These are phyloP conservation scores for Candida mattraensis DNA, from an alignment of 805 yeast genomes.

Conservation along the genomic window DNA sequence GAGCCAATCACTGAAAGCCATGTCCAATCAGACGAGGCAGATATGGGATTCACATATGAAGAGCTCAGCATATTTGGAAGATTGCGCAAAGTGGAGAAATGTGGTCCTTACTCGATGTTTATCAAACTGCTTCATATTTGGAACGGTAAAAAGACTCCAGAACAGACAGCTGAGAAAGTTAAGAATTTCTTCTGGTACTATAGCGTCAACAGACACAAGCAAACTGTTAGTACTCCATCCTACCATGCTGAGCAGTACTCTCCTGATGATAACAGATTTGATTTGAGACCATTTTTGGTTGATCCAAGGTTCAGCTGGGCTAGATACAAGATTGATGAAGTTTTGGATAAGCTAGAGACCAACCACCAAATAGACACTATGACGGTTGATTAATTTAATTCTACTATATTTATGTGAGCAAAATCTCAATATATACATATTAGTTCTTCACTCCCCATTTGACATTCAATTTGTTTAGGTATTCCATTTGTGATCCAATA, in stretches of 20 bases:
- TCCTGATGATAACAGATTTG: slow-evolving; percentile 97
- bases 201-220: slow-evolving; percentile 94
- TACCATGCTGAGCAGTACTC: slow-evolving; percentile 98
- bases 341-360: slow-evolving; percentile 56
- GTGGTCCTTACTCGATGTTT: slow-evolving; percentile 97
- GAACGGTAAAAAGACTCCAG: slow-evolving; percentile 82
- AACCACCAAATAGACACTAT: slow-evolving; percentile 38
- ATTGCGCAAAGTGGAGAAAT: slow-evolving; percentile 85
- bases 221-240: slow-evolving; percentile 95
- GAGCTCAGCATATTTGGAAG: slow-evolving; percentile 90
- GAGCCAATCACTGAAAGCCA: slow-evolving; percentile 93
- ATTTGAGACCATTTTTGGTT: slow-evolving; percentile 91
- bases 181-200: slow-evolving; percentile 90
- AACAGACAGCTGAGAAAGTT: slow-evolving; percentile 87
- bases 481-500: slow-evolving; percentile 27
- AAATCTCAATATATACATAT: too few relatives aligned
- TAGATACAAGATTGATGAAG: slow-evolving; percentile 78
- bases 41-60: slow-evolving; percentile 98
- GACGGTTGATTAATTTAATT: slow-evolving; percentile 41
- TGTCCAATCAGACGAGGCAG: slow-evolving; percentile 94
- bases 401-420: not conserved
- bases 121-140: slow-evolving; percentile 86
- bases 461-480: slow-evolving; percentile 29
- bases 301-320: slow-evolving; percentile 91
- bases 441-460: slow-evolving; percentile 35